A percentile compares a stretch with the other conserved stretches of the same genome.
These are phyloP conservation scores for Cercophora newfieldiana DNA, from an alignment of 495 filamentous ascomycete species.

Conservation along the genomic window DNA sequence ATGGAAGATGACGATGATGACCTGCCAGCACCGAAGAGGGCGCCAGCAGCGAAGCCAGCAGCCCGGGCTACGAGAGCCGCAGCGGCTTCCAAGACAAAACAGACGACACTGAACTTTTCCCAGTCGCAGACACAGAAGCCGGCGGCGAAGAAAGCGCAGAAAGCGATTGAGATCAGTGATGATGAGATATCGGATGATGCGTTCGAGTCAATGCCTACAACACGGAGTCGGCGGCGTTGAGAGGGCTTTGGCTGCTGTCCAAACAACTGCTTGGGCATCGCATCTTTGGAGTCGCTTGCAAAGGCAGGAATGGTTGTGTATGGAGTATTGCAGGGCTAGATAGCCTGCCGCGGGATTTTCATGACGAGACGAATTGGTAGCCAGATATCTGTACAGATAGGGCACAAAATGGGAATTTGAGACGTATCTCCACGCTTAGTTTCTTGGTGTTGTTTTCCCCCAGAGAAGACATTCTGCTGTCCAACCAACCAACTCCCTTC, in stretches of 20 bases:
- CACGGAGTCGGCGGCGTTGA: conserved; percentile 29
- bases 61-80: conserved; percentile 42
- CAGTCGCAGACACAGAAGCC: conserved; percentile 57
- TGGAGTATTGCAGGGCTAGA: background rate
- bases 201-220: conserved; percentile 61
- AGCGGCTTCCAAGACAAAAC: conserved; percentile 45
- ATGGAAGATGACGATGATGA: conserved; percentile 65
- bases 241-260: background rate
- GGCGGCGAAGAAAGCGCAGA: conserved; percentile 45
- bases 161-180: conserved; percentile 62
- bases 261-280: too few relatives aligned
- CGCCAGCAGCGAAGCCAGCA: conserved; percentile 35
- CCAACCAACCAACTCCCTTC: too few relatives aligned
- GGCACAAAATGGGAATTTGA: background rate
- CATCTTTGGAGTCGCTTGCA: too few relatives aligned
- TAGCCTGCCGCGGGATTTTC: background rate
- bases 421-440: too few relatives aligned
- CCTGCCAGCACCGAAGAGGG: conserved; percentile 29
- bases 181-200: conserved; percentile 82
- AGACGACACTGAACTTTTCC: conserved; percentile 75
- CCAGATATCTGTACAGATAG: background rate
- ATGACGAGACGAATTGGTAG: background rate
- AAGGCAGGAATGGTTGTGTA: background rate
- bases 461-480: too few relatives aligned
- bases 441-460: too few relatives aligned